phyloP scores from a whole-genome alignment of 371 early-diverging fungal genomes.

The Dichotomocladium elegans region DNA sequence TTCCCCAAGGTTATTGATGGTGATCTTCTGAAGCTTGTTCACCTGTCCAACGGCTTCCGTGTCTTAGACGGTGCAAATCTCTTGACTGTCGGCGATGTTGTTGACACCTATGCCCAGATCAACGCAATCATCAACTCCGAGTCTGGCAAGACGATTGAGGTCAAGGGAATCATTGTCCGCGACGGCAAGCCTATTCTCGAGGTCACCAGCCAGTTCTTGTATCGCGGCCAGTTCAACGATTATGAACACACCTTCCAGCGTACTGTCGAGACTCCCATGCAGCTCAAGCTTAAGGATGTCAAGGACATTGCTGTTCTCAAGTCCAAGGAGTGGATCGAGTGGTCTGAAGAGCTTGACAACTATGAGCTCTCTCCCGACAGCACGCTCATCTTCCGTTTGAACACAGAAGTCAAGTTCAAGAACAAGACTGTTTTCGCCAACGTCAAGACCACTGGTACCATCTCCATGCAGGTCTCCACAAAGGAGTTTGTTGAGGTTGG shows the following conservation, averaged over 20 bases:
- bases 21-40: conserved; percentile 89
- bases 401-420: conserved; percentile 78
- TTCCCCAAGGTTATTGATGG: conserved; percentile 94
- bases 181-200: conserved; percentile 68
- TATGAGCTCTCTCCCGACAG: conserved; percentile 65
- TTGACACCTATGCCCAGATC: conserved; percentile 74
- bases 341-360: conserved; percentile 63
- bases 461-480: conserved; percentile 81
- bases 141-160: conserved; percentile 89
- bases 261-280: conserved; percentile 79
- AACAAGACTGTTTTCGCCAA: conserved; percentile 64
- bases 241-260: conserved; percentile 83
- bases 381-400: conserved; percentile 79
- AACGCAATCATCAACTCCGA: conserved; percentile 82
- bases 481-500: conserved; percentile 84
- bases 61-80: conserved; percentile 76
- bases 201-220: conserved; percentile 84
- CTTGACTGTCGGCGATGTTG: conserved; percentile 82
- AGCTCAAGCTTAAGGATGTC: conserved; percentile 68
- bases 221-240: conserved; percentile 85
- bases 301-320: conserved; percentile 88
- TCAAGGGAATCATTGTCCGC: conserved; percentile 72
- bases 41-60: conserved; percentile 92
- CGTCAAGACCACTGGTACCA: conserved; percentile 77
- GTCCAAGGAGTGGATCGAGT: conserved; percentile 90